phyloP scores from a whole-genome alignment of 129 eudicot genomes.

The Lactuca saligna region DNA sequence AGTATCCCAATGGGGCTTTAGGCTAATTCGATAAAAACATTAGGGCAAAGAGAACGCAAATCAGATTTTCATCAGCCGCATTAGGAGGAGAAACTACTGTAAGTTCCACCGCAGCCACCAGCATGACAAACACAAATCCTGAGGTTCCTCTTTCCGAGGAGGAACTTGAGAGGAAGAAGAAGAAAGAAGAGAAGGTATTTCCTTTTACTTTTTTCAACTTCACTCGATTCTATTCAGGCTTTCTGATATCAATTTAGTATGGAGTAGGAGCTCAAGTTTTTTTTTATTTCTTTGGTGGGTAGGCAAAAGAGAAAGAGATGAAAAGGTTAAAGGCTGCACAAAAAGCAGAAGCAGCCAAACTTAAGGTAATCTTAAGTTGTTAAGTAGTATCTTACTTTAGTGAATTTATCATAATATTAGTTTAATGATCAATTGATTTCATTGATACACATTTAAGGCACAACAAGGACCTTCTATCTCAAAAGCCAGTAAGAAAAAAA shows the following conservation, averaged over 20 bases:
- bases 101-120: too few relatives aligned
- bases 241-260: background rate
- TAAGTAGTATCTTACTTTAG: conserved; percentile 1
- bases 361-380: conserved; percentile 47
- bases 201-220: background rate
- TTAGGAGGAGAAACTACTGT: too few relatives aligned
- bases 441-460: conserved; percentile 36
- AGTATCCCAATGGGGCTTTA: too few relatives aligned
- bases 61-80: too few relatives aligned
- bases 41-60: too few relatives aligned
- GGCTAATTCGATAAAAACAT: too few relatives aligned
- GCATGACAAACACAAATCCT: conserved; percentile 15
- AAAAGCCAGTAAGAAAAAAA: conserved; percentile 65
- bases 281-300: background rate
- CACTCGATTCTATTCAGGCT: background rate
- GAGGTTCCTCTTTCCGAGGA: conserved; percentile 29
- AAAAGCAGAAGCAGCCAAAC: conserved; percentile 87
- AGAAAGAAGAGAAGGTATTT: conserved; percentile 42
- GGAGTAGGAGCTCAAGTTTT: background rate
- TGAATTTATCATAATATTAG: background rate
- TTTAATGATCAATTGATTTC: conserved; percentile 13
- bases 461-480: conserved; percentile 56
- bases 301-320: conserved; percentile 91
- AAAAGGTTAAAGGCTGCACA: conserved; percentile 87
- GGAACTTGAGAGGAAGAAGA: conserved; percentile 41